Base-by-base conservation (phyloP, 164 flowering plant species). In the Vitis cinerea region DNA sequence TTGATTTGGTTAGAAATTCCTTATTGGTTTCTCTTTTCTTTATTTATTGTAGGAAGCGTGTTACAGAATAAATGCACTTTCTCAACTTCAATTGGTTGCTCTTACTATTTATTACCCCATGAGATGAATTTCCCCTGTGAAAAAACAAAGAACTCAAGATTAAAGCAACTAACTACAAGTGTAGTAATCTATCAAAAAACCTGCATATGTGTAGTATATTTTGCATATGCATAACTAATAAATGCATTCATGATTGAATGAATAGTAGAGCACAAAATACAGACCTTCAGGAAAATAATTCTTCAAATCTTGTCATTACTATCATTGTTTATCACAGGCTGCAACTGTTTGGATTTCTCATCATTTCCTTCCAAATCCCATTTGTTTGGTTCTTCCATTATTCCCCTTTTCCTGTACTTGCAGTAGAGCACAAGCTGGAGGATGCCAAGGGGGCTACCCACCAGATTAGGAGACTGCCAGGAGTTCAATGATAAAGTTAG, bases 401-500 rank as follows among this genome's bases (percentile, higher is more conserved):
- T 47, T 61, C 67, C 76, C 4, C 59, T 75, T 71, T 78, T 81
- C 63, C 81, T 81, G 73, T 86, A 86, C 61, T 74, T 84, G 79
- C 68, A 86, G 72, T 87, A 86, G 13, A 88, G 66, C 50, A 81
- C 37, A 49, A 86, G 85, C 79, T 87, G 91, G 23, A 86, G 71
- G 53, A 82, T 31, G 37, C 90, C 84, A 27, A 87, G 62, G 13
- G 88, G 90, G 62, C 61, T 9, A 0, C 87, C 89, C 2, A 84
- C 72, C 16, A 89, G 11, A 68, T 82, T 87, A 8, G 91, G 90
- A 12, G 86, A 65, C 91, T 89, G 83, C 81, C 16, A 69, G 37
- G 17, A 53, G 27, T 23, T 27, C 12, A 65, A 27, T 9, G 31
- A 12, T 53, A 14, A 65, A 10, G 44, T 65, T 53, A 65, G 14